Conservation (phyloP, 2,329 filamentous ascomycete species). For the Hypomyces rosellus region DNA sequence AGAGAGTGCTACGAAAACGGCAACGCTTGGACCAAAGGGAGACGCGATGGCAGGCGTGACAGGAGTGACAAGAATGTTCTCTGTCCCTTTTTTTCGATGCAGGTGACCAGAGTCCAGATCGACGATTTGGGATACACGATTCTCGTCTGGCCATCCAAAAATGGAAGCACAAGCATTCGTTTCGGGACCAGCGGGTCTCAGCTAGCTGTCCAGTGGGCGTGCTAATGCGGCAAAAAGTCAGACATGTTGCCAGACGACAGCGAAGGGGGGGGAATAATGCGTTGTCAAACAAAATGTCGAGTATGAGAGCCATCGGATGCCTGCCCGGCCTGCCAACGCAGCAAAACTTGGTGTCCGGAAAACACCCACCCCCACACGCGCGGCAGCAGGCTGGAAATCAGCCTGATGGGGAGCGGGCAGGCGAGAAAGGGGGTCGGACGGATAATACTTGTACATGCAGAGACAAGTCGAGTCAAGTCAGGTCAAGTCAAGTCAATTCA, state of each 20-base stretch:
- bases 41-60: too few relatives aligned
- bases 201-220: background rate
- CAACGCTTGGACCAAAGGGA: background rate
- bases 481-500: too few relatives aligned
- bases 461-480: background rate
- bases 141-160: background rate
- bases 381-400: slow-evolving; percentile 1
- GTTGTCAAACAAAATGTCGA: slow-evolving; percentile 6
- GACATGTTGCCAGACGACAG: too few relatives aligned
- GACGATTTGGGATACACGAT: background rate
- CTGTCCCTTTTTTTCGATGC: background rate
- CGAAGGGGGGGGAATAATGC: background rate
- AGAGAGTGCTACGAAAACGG: background rate
- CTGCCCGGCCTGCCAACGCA: slow-evolving; percentile 11
- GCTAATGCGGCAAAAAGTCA: too few relatives aligned
- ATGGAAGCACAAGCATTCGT: background rate
- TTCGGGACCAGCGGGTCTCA: background rate
- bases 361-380: background rate
- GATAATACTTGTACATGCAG: background rate
- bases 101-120: slow-evolving; percentile 1
- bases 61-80: too few relatives aligned
- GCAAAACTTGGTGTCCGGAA: background rate
- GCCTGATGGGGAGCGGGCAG: background rate
- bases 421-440: background rate
- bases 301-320: background rate